Conservation (phyloP, 805 yeast species). For the Tetrapisispora fleetii region DNA sequence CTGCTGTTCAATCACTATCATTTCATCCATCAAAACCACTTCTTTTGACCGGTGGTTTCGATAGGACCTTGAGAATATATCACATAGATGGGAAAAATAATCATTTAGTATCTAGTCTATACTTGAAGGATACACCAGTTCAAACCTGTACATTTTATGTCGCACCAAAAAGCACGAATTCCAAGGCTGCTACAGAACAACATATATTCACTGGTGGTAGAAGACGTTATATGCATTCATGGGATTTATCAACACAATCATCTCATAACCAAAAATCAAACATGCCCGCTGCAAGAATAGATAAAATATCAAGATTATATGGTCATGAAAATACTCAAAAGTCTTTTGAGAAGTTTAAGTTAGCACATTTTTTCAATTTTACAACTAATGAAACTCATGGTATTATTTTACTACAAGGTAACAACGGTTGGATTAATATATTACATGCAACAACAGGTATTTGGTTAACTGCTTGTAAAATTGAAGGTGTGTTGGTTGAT, state of each 20-base stretch:
- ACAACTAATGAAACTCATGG: slow-evolving; percentile 40
- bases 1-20: slow-evolving; percentile 76
- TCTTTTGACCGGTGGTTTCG: slow-evolving; percentile 85
- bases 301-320: slow-evolving; percentile 78
- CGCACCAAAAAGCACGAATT: slow-evolving; percentile 10
- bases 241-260: slow-evolving; percentile 67
- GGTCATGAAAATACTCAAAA: slow-evolving; percentile 83
- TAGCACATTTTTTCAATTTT: slow-evolving; percentile 38
- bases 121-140: slow-evolving; percentile 69
- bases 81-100: slow-evolving; percentile 85
- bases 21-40: slow-evolving; percentile 78
- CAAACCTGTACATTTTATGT: slow-evolving; percentile 46
- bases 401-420: slow-evolving; percentile 65
- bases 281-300: slow-evolving; percentile 38
- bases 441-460: slow-evolving; percentile 72
- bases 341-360: slow-evolving; percentile 76
- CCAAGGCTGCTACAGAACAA: slow-evolving; percentile 28
- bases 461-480: slow-evolving; percentile 77
- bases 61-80: slow-evolving; percentile 73
- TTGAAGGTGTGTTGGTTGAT: slow-evolving; percentile 81
- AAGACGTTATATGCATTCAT: slow-evolving; percentile 81
- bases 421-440: slow-evolving; percentile 84
- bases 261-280: slow-evolving; percentile 6
- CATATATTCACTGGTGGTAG: slow-evolving; percentile 77
- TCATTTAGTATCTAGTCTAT: slow-evolving; percentile 71